These are phyloP conservation scores for Spathaspora girioi DNA, from an alignment of 805 yeast species.

Conservation along the genomic window DNA sequence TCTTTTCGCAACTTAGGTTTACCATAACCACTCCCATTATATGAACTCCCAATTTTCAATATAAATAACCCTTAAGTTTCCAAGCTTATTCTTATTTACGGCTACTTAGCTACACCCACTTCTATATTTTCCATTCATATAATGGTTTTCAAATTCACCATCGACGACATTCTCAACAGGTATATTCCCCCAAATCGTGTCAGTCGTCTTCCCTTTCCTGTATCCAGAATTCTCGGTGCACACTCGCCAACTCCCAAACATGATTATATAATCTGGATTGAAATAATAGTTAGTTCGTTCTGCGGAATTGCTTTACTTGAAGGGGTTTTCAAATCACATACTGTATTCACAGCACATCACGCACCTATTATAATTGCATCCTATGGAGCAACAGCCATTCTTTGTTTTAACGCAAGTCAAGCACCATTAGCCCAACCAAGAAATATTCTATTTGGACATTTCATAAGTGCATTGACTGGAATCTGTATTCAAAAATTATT, in stretches of 20 bases:
- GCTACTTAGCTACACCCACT: neutral
- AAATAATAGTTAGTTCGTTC: conserved; percentile 43
- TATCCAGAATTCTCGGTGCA: conserved; percentile 39
- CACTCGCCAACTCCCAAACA: conserved; percentile 24
- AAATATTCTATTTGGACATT: conserved; percentile 53
- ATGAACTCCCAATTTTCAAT: no score
- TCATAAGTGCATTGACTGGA: conserved; percentile 51
- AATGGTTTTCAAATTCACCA: conserved; percentile 34
- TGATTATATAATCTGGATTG: conserved; percentile 45
- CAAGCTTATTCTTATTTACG: neutral
- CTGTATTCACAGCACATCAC: conserved; percentile 36
- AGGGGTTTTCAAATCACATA: conserved; percentile 40
- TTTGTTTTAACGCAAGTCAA: conserved; percentile 49
- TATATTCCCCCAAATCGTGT: conserved; percentile 25
- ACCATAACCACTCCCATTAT: no score
- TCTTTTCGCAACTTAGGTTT: no score
- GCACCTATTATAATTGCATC: conserved; percentile 50
- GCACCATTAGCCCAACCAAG: conserved; percentile 68
- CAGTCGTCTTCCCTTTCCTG: conserved; percentile 27
- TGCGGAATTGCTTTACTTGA: conserved; percentile 44
- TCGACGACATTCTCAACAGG: conserved; percentile 27
- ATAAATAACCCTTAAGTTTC: no score
- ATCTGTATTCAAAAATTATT: conserved; percentile 53
- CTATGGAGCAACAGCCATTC: conserved; percentile 62
- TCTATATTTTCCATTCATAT: neutral